A percentile compares a stretch with the other conserved stretches of the same genome.
Conservation (phyloP, 2,329 filamentous ascomycete genomes). For the Nigrograna mackinnonii region DNA sequence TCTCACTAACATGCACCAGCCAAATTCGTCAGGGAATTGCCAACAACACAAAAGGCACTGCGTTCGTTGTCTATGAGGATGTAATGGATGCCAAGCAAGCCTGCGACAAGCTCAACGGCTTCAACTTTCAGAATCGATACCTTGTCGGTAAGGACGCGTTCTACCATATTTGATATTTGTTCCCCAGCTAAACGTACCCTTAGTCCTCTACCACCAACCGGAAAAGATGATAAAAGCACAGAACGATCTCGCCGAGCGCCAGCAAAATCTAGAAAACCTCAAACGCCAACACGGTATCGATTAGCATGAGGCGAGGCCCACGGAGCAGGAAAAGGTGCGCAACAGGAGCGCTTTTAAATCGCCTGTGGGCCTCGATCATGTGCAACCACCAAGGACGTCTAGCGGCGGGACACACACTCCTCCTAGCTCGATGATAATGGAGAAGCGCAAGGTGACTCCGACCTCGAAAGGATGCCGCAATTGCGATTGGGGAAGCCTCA, state of each 20-base stretch:
- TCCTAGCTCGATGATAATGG: constrained; percentile 25
- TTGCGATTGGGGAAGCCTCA: constrained; percentile 37
- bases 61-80: constrained; percentile 99
- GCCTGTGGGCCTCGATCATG: constrained; percentile 42
- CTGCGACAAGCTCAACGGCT: constrained; percentile 99
- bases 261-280: constrained; percentile 96
- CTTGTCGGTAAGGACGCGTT: constrained; percentile 75
- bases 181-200: background rate
- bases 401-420: constrained; percentile 21
- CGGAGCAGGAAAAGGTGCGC: constrained; percentile 42
- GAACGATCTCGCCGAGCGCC: constrained; percentile 90
- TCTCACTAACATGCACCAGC: constrained; percentile 55
- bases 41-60: constrained; percentile 95
- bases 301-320: constrained; percentile 63
- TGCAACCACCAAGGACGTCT: constrained; percentile 29
- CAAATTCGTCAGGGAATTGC: constrained; percentile 99
- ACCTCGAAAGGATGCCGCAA: constrained; percentile 26
- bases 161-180: background rate
- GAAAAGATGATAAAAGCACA: constrained; percentile 84
- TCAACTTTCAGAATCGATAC: constrained; percentile 99
- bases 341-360: constrained; percentile 32
- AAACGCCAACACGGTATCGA: constrained; percentile 98
- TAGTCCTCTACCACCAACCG: constrained; percentile 75
- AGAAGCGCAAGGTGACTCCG: constrained; percentile 21
- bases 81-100: constrained; percentile 98